Percentiles rank a stretch among this genome's conserved stretches.
Conservation (phyloP, 2,329 filamentous ascomycete species). For the Cladosporium sp. region DNA sequence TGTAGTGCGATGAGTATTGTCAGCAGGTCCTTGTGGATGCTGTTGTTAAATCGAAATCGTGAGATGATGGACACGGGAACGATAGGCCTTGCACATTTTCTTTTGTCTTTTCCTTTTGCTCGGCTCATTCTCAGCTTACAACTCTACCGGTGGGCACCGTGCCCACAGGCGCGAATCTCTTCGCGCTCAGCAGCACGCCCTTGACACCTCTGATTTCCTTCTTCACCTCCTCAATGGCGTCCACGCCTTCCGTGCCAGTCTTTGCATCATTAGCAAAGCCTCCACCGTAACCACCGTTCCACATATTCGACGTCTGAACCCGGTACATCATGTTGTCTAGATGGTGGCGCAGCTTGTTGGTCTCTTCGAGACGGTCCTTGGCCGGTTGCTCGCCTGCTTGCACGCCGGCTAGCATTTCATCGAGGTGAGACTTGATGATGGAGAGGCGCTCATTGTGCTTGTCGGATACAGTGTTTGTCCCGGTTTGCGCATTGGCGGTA, state of each 20-base stretch:
- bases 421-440: slow-evolving; percentile 53
- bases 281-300: slow-evolving; percentile 31
- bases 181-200: slow-evolving; percentile 71
- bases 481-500: slow-evolving; percentile 22
- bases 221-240: slow-evolving; percentile 72
- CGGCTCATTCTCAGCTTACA: neutral
- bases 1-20: neutral
- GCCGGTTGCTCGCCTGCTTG: slow-evolving; percentile 54
- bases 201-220: slow-evolving; percentile 77
- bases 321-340: slow-evolving; percentile 60
- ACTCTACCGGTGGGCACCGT: slow-evolving; percentile 27
- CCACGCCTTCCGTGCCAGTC: slow-evolving; percentile 34
- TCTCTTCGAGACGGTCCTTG: slow-evolving; percentile 51
- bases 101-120: neutral
- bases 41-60: too few species aligned
- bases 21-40: neutral
- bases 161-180: slow-evolving; percentile 57
- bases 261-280: slow-evolving; percentile 32
- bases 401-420: slow-evolving; percentile 51
- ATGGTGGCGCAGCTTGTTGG: slow-evolving; percentile 62
- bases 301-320: slow-evolving; percentile 43
- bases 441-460: slow-evolving; percentile 40
- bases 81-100: neutral
- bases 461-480: slow-evolving; percentile 27
- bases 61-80: neutral